Evolutionary conservation across 176 grass and related monocot genomes (phyloP), one percentile per base, ranked within the genome.

Genomic region (Melocanna baccifera): DNA sequence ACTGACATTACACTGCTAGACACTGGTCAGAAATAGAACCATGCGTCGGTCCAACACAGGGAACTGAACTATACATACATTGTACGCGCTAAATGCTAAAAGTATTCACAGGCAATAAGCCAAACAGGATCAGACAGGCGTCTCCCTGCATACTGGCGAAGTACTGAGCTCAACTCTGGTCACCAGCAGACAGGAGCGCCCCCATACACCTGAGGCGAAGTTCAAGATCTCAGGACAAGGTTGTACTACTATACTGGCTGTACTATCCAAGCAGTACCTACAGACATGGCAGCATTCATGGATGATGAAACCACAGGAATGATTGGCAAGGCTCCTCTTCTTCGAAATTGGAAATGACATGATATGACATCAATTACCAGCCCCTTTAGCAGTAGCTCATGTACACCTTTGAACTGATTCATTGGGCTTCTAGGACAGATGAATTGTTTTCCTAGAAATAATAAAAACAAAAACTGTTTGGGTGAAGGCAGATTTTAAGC

Each of bases 311-410:
- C 18, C 47, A 77, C 32, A 77, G 11, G 12, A 55, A 68, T 77
- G 45, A 86, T 72, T 79, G 55, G 22, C 22, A 50, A 52, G 22
- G 42, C 32, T 65, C 76, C 43, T 80, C 46, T 64, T 62, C 43
- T 28, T 80, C 43, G 76, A 73, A 73, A 73, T 15, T 37, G 67
- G 67, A 86, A 71, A 79, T 71, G 66, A 41, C n/a, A 72, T 80
- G 65, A 69, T 13, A 10, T 59, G 51, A 4, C 13, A 78, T 46
- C 83, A 53, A 16, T 68, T 26, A 73, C 26, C 55, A 50, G 3
- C 52, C 28, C 16, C 22, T 47, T 28, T 47, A 47, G 45, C 69
- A 45, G n/a, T 25, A 26, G 22, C 42, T 73, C 47, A 63, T 29
- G 19, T 68, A 67, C 23, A 52, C 52, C 20, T 39, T 15, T 51